Conservation (phyloP, 2,329 filamentous ascomycete genomes). For the Fusarium sp. region DNA sequence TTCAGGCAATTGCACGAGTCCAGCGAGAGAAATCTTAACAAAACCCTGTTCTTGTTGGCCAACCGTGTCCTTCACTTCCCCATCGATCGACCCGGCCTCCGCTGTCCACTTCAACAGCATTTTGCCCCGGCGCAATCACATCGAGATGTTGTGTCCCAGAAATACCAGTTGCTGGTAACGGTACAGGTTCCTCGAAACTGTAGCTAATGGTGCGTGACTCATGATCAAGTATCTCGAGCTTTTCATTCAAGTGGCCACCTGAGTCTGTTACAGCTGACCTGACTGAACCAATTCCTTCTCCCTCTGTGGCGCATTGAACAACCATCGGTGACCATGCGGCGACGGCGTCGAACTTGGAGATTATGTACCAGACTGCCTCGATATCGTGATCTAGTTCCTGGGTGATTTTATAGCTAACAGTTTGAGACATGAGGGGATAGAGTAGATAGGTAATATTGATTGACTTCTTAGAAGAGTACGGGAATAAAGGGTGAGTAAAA, state of each 20-base stretch:
- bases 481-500: neutral
- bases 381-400: neutral
- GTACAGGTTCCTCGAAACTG: neutral
- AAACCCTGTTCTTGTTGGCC: neutral
- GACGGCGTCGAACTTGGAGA: neutral
- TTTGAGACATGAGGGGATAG: neutral
- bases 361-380: neutral
- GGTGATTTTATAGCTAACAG: accelerated
- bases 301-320: neutral
- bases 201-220: neutral
- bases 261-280: neutral
- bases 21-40: neutral
- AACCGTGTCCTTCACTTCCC: neutral
- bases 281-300: neutral
- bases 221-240: neutral
- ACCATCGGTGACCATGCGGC: neutral
- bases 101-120: neutral
- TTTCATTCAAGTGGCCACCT: accelerated
- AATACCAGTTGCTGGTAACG: neutral
- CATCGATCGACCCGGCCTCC: neutral
- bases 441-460: accelerated
- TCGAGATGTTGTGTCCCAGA: neutral
- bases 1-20: neutral
- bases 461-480: accelerated
- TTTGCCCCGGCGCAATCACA: neutral